phyloP scores from a whole-genome alignment of 371 early-diverging fungal genomes.

The Zychaea mexicana region DNA sequence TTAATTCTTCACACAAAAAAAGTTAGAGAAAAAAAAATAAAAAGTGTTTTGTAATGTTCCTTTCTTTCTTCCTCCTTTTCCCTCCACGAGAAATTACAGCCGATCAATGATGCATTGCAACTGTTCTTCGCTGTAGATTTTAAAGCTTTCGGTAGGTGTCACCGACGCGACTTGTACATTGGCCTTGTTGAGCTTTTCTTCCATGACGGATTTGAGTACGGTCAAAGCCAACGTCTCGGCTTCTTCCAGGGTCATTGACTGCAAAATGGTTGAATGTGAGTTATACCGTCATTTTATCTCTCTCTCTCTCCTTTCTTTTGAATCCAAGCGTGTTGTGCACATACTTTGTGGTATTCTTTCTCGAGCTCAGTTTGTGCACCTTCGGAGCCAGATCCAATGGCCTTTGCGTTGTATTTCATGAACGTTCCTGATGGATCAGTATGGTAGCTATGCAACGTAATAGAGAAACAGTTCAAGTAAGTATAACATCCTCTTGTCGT shows the following conservation, averaged over 20 bases:
- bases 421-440: conserved; percentile 98
- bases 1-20: conserved; percentile 1
- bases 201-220: conserved; percentile 99
- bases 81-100: conserved; percentile 54
- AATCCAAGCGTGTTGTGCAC: neutral
- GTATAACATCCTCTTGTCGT: neutral
- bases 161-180: conserved; percentile 97
- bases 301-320: neutral
- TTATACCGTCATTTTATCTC: neutral
- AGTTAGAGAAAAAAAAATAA: too few relatives aligned
- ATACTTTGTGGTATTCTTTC: conserved; percentile 89
- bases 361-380: conserved; percentile 98
- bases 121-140: conserved; percentile 75
- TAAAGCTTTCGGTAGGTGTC: conserved; percentile 78
- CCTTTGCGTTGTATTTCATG: conserved; percentile 91
- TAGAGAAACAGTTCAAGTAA: too few relatives aligned
- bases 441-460: conserved; percentile 75
- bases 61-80: too few relatives aligned
- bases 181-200: conserved; percentile 95
- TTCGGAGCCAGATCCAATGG: conserved; percentile 99
- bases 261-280: neutral
- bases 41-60: too few relatives aligned
- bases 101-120: conserved; percentile 70
- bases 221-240: conserved; percentile 90
- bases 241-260: conserved; percentile 86